Evolutionary conservation across 345 rosid genomes (phyloP), one percentile per base, ranked within the genome.

Genomic region (Fremontodendron californicum): DNA sequence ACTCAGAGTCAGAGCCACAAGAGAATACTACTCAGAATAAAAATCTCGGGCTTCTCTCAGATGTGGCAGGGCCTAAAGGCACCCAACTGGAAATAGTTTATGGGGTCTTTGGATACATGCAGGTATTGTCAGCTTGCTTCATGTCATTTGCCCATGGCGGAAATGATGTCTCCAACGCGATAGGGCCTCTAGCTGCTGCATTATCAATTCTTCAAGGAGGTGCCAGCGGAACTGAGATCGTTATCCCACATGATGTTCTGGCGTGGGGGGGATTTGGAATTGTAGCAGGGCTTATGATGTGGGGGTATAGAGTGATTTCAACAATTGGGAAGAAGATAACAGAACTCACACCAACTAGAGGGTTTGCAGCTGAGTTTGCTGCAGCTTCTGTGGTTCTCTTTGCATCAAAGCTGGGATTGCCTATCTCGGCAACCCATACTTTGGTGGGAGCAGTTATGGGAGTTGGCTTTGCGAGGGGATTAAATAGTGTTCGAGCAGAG

Each of bases 181-280:
- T 95, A 48, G 98, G 99, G 52, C 99, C 98, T 3, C 71, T 95
- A 85, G 99, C 98, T 18, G 98, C 84, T 37, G 99, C 99, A 0
- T 79, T 95, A 71, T 88, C 95, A 10, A 93, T 95, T 74, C 90
- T 95, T 19, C 98, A 95, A 0, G 94, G 90, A 0, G 91, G 92
- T 64, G 64, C 64, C 64, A 85, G 86, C 33, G 92, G 88, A 2
- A 74, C 88, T 0, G 89, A 89, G 55, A 89, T 95, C 33, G 86
- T 95, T 40, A 93, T 95, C 70, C 99, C 98, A 0, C 76, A 62
- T 2, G 99, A 93, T 64, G 94, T 95, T 71, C 91, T 95, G 0
- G 99, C 99, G 0, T 95, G 99, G 99, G 99, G 99, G 78, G 99
- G 99, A 45, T 95, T 95, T 0, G 98, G 99, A 8, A 90, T 95